Percentiles rank a stretch among this genome's conserved stretches.
Evolutionary conservation across 805 yeast genomes (phyloP).

Genomic region (Lachancea lanzarotensis): DNA sequence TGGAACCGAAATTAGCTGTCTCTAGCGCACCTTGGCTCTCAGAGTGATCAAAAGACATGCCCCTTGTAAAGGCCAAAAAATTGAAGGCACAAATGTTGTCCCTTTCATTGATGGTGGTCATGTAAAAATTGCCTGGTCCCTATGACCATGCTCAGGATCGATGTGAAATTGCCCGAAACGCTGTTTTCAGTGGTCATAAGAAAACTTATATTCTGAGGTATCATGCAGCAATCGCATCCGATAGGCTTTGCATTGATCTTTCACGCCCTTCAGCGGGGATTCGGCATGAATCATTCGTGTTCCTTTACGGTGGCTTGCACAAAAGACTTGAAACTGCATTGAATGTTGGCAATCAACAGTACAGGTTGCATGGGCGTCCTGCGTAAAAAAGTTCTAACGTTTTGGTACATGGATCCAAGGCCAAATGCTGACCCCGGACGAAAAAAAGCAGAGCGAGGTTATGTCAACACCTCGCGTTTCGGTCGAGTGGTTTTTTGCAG

Average conservation of each 20-base stretch:
- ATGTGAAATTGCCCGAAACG: background rate
- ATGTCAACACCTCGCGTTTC: conserved; percentile 1
- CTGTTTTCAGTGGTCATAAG: conserved; percentile 3
- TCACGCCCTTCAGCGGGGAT: background rate
- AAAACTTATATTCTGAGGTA: background rate
- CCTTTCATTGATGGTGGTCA: conserved; percentile 1
- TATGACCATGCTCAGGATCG: background rate
- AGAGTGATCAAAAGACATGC: background rate
- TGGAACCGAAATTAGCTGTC: background rate
- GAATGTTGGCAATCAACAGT: background rate
- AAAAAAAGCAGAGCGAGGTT: background rate
- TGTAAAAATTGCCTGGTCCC: background rate
- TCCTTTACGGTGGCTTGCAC: background rate
- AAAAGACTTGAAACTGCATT: background rate
- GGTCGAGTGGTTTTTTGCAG: conserved; percentile 3
- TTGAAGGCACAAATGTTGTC: background rate
- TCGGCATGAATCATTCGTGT: conserved; percentile 2
- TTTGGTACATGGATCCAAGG: conserved; percentile 1
- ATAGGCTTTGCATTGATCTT: conserved; percentile 1
- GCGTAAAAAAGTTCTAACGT: background rate
- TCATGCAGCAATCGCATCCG: conserved; percentile 3
- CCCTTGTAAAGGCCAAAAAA: background rate
- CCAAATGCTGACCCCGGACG: background rate
- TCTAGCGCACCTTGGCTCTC: conserved; percentile 1
- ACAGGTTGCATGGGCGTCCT: background rate